A percentile compares a stretch with the other conserved stretches of the same genome.
phyloP scores from a whole-genome alignment of 257 asterid species.

The Nicotiana tabacum region DNA sequence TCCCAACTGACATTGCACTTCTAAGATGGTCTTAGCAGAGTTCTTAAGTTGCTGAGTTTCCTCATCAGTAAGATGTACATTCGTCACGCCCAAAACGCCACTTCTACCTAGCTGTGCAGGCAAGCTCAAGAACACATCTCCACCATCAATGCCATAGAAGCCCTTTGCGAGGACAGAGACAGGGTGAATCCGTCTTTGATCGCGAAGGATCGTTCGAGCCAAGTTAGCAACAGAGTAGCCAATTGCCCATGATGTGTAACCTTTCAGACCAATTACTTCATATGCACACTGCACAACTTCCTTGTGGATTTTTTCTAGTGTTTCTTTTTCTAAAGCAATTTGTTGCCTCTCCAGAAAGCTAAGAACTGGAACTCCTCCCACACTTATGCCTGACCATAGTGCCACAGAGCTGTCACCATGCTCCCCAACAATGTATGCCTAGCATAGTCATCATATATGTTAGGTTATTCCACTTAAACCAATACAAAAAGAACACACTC shows the following conservation, averaged over 20 bases:
- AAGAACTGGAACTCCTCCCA: slow-evolving; percentile 81
- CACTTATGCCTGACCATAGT: slow-evolving; percentile 86
- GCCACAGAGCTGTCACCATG: slow-evolving; percentile 94
- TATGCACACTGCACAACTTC: slow-evolving; percentile 75
- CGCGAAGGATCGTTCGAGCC: slow-evolving; percentile 68
- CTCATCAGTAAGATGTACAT: slow-evolving; percentile 67
- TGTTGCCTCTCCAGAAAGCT: slow-evolving; percentile 63
- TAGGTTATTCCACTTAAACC: background rate
- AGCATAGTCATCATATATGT: background rate
- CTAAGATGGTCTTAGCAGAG: slow-evolving; percentile 65
- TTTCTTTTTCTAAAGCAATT: slow-evolving; percentile 64
- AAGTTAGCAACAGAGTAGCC: slow-evolving; percentile 82
- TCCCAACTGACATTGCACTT: slow-evolving; percentile 62
- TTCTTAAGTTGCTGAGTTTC: slow-evolving; percentile 56
- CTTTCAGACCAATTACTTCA: slow-evolving; percentile 74
- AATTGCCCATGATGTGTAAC: slow-evolving; percentile 95
- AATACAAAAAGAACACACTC: background rate
- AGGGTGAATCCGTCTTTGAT: slow-evolving; percentile 78
- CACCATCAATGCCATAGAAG: slow-evolving; percentile 51
- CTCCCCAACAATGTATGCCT: slow-evolving; percentile 93
- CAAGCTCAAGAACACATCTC: slow-evolving; percentile 75
- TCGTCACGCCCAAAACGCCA: slow-evolving; percentile 74
- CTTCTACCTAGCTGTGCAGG: slow-evolving; percentile 72
- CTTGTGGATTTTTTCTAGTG: slow-evolving; percentile 57
- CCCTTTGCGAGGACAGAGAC: slow-evolving; percentile 81